Conservation (phyloP, 2,329 filamentous ascomycete genomes). For the Aspergillus oerlinghausenensis region DNA sequence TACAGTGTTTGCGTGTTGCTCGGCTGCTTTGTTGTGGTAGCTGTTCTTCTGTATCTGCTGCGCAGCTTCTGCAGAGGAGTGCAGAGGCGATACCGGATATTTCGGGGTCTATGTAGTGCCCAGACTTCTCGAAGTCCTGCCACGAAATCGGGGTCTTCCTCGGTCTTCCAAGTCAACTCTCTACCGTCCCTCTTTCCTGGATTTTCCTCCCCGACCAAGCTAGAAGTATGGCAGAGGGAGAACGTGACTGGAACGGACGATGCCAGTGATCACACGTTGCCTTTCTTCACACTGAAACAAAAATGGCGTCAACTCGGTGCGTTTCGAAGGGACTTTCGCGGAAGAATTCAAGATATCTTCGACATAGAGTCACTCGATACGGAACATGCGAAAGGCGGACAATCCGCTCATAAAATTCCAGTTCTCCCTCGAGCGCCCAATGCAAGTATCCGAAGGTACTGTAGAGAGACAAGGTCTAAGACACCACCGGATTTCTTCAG, state of each 20-base stretch:
- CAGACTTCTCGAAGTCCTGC: background rate
- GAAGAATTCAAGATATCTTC: slow-evolving; percentile 17
- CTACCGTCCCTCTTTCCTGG: background rate
- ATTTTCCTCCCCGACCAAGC: background rate
- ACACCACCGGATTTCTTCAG: background rate
- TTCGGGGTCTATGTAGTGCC: slow-evolving; percentile 2
- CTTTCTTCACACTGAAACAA: slow-evolving; percentile 4
- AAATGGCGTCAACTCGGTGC: slow-evolving; percentile 9
- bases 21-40: slow-evolving; percentile 3
- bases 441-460: slow-evolving; percentile 10
- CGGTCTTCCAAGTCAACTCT: background rate
- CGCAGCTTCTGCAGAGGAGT: background rate
- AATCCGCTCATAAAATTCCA: slow-evolving; percentile 8
- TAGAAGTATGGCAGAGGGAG: background rate
- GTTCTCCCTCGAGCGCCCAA: slow-evolving; percentile 20
- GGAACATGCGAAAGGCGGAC: background rate
- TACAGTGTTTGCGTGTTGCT: slow-evolving; percentile 11
- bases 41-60: slow-evolving; percentile 8
- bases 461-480: background rate
- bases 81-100: background rate
- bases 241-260: background rate
- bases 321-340: slow-evolving; percentile 10
- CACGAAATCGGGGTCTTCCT: background rate
- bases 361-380: slow-evolving; percentile 14
- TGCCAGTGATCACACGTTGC: background rate